Base-by-base conservation (phyloP, 23 red algal species). In the Agarophyton chilense region DNA sequence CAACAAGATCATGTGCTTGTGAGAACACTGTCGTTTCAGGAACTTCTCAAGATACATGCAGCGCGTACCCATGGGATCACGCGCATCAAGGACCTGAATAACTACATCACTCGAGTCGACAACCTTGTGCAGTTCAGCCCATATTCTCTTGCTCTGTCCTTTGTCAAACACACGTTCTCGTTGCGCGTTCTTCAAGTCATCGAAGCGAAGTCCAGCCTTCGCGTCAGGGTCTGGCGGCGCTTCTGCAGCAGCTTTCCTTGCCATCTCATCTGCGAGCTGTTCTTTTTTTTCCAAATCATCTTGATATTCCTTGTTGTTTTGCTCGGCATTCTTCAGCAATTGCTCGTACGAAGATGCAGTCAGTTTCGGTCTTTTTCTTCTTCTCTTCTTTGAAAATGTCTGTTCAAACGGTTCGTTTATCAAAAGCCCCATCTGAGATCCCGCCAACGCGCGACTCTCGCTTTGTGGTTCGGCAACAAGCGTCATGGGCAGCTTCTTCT, bases 41-140 rank as follows among this genome's bases (percentile, higher is more conserved):
- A 94, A 87, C 41, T 53, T 72, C 72, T 98, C 96, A 28, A 98
- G 52, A 34, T 86, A 93, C 46, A 32, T 43, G 53, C 86, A 86
- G 11, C 96, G 77, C 2, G 96, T 98, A 7, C 96, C 96, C 77
- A 92, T 77, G 9, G 96, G 96, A 77, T 98, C 92, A 56, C 96
- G 78, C 28, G 96, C 89, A 66, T 98, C 96, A 16, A 98, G 58
- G 10, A 98, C 96, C 53, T 95, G 90, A 64, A 98, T 82, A 35
- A 98, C 88, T 36, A 98, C 96, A 53, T 98, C 96, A 38, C 83
- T 90, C 10, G 96, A 95, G 40, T 98, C 96, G 1, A 98, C 75
- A 39, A 98, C 96, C 49, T 98, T 98, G 80, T 95, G 91, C n/a
- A 98, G 53, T 83, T 98, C 96, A 25, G 78, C 82, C 96, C 96